Base-by-base conservation (phyloP, 2,329 filamentous ascomycete species). In the Penicillium sp. region DNA sequence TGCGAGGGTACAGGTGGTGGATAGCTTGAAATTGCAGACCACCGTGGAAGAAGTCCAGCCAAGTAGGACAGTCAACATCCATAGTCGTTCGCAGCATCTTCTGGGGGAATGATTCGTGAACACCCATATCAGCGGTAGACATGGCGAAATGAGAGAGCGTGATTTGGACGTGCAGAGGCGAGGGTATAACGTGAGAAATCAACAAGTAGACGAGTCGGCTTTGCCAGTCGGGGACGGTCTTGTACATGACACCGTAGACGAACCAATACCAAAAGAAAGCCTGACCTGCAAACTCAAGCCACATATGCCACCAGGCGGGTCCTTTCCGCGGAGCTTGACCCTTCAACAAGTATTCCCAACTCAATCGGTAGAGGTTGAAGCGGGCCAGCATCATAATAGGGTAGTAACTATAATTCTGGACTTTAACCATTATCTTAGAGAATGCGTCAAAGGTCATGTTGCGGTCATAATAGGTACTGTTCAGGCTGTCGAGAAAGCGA, bases 121-220 rank as follows among this genome's bases (percentile, higher is more conserved):
- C 86, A 0, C 93, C 93, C 13, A 96, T 81, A 67, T 96, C 91
- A 11, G 90, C 84, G 0, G 92, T 96, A 66, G 90, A 93, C 92
- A 96, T 96, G 63, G 91, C 91, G 75, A 96, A 96, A 75, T 96
- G 92, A 2, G 90, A 95, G 19, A 96, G 83, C 0, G 92, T 96
- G 72, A 96, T 96, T 73, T 96, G 92, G 11, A 93, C 84, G 72
- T 96, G 92, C 50, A 96, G 79, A 2, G 92, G 89, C 74, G 90
- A 89, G 7, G 91, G 91, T 26, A 91, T 82, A 69, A 92, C 84
- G 71, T 96, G 91, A 69, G 89, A 93, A 69, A 95, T 77, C 72
- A 96, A 80, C 67, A 96, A 79, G 72, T 91, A 96, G 48, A 84
- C 77, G 54, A 95, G 81, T 19, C 92, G 87, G 60, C 84, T 84